These are phyloP conservation scores for Daldinia sp. DNA, from an alignment of 2,329 filamentous ascomycete species.

Conservation along the genomic window DNA sequence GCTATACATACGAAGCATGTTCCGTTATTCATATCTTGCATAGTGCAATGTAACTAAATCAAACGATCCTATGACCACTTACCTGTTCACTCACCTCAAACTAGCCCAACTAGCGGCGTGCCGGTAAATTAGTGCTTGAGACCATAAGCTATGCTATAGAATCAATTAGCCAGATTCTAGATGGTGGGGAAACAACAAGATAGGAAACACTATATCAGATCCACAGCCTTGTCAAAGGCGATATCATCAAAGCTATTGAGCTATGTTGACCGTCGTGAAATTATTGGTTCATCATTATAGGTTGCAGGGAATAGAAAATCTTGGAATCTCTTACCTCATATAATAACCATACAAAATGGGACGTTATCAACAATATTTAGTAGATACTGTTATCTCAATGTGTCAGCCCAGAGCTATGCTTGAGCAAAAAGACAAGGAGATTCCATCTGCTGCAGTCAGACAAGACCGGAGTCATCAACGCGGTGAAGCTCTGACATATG, in stretches of 20 bases:
- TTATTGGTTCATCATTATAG: conserved; percentile 76
- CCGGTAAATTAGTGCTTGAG: neutral
- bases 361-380: neutral
- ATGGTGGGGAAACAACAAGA: neutral
- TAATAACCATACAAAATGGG: neutral
- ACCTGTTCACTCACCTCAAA: neutral
- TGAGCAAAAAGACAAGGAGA: conserved; percentile 16
- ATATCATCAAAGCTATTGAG: conserved; percentile 80
- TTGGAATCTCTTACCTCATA: conserved; percentile 34
- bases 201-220: conserved; percentile 44
- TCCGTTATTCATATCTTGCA: neutral
- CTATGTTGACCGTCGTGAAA: conserved; percentile 92
- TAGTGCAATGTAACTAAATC: neutral
- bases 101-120: neutral
- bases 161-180: conserved; percentile 28
- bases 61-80: neutral
- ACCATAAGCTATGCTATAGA: conserved; percentile 3
- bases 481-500: conserved; percentile 90
- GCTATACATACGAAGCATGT: neutral
- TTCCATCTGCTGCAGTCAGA: conserved; percentile 55
- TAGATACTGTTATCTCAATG: conserved; percentile 26
- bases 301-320: conserved; percentile 22
- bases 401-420: conserved; percentile 49
- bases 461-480: conserved; percentile 62
- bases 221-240: conserved; percentile 79